These are phyloP conservation scores for Brassica napus DNA, from an alignment of 345 rosid species.

Conservation along the genomic window Da-Ae NC_063447.1:45135001-45135500, in stretches of 20 bases:
- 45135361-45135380: conserved; percentile 85
- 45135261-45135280: conserved; percentile 13
- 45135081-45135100: background rate
- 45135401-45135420: conserved; percentile 34
- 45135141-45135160: conserved; percentile 8
- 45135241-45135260: conserved; percentile 17
- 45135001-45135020: conserved; percentile 6
- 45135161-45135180: background rate
- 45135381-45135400: conserved; percentile 74
- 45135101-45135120: conserved; percentile 22
- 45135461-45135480: background rate
- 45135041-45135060: conserved; percentile 8
- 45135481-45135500: background rate
- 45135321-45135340: conserved; percentile 63
- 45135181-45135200: conserved; percentile 22
- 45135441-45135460: background rate
- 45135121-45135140: conserved; percentile 18
- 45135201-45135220: conserved; percentile 14
- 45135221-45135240: conserved; percentile 28
- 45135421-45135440: conserved; percentile 8
- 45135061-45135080: background rate
- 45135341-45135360: conserved; percentile 71
- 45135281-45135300: background rate
- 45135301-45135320: conserved; percentile 69
- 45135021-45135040: conserved; percentile 16